Evolutionary conservation across 129 eudicot species (phyloP).

Genomic region (Flaveria brownii): DNA sequence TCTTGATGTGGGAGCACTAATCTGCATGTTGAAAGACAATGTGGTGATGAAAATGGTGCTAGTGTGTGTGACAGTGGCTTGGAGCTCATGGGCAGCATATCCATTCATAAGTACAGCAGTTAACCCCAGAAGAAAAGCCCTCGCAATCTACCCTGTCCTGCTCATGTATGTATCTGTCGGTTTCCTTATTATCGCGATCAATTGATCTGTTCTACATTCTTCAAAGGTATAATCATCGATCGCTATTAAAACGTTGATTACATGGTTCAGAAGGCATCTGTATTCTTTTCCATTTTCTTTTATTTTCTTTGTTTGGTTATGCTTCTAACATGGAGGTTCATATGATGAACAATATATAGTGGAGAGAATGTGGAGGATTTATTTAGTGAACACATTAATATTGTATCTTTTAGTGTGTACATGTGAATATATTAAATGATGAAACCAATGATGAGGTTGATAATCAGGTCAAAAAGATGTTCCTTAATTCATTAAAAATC

Average conservation of each 20-base stretch:
- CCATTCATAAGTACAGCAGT: constrained; percentile 98
- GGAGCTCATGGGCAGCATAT: constrained; percentile 99
- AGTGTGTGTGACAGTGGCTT: constrained; percentile 70
- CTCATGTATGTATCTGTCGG: constrained; percentile 97
- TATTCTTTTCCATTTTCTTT: not conserved
- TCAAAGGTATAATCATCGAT: too few relatives aligned
- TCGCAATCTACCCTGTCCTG: constrained; percentile 88
- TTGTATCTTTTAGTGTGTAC: too few relatives aligned
- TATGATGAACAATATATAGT: not conserved
- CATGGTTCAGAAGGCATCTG: too few relatives aligned
- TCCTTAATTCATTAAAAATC: too few relatives aligned
- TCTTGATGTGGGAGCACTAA: constrained; percentile 75
- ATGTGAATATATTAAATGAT: too few relatives aligned
- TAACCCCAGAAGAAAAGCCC: constrained; percentile 88
- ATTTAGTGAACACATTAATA: too few relatives aligned
- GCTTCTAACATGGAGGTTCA: constrained; percentile 15
- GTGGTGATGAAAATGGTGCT: constrained; percentile 69
- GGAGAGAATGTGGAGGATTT: not conserved
- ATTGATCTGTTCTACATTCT: constrained; percentile 26
- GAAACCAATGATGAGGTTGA: too few relatives aligned
- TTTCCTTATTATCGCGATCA: constrained; percentile 86
- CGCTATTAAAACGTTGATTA: too few relatives aligned
- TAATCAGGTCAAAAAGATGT: too few relatives aligned
- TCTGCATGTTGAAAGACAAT: constrained; percentile 80
- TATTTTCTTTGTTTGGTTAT: not conserved